Percentiles rank a stretch among this genome's conserved stretches.
Conservation (phyloP, 2,329 filamentous ascomycete species). For the Diaporthe ampelina region DNA sequence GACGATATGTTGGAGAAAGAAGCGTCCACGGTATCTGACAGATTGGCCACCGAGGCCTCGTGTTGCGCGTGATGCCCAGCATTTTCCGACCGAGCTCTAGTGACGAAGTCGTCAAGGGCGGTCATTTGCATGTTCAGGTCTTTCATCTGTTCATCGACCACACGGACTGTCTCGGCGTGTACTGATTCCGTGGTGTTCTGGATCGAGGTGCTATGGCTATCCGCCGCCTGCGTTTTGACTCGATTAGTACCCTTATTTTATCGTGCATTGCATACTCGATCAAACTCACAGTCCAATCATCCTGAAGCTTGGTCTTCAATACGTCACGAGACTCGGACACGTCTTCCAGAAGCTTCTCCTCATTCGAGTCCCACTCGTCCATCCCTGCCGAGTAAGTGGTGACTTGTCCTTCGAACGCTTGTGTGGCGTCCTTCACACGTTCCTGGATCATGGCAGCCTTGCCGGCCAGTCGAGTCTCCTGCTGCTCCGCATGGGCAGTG, state of each 20-base stretch:
- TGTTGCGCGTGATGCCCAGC: conserved; percentile 81
- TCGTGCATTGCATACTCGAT: conserved; percentile 63
- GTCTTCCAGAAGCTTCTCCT: conserved; percentile 77
- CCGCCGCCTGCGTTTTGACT: conserved; percentile 69
- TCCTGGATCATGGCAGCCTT: conserved; percentile 74
- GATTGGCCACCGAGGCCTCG: conserved; percentile 71
- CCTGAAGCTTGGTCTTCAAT: conserved; percentile 85
- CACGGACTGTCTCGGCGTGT: conserved; percentile 89
- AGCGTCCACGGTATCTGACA: conserved; percentile 78
- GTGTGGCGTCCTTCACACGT: conserved; percentile 74
- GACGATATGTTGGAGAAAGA: conserved; percentile 80
- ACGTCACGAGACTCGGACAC: conserved; percentile 81
- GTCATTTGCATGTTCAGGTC: conserved; percentile 92
- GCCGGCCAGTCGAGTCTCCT: conserved; percentile 78
- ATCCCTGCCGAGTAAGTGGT: conserved; percentile 78
- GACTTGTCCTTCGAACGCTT: conserved; percentile 75
- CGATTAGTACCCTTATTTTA: conserved; percentile 45
- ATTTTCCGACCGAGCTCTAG: conserved; percentile 85
- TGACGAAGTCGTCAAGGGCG: conserved; percentile 90
- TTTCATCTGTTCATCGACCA: conserved; percentile 89
- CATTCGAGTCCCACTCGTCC: conserved; percentile 79
- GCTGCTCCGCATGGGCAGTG: conserved; percentile 78
- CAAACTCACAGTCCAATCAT: conserved; percentile 83
- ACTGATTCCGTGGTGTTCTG: conserved; percentile 87
- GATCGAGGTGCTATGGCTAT: conserved; percentile 85